Evolutionary conservation across 345 rosid genomes (phyloP), one percentile per base, ranked within the genome.

Genomic region (Arabidopsis arenosa): DNA sequence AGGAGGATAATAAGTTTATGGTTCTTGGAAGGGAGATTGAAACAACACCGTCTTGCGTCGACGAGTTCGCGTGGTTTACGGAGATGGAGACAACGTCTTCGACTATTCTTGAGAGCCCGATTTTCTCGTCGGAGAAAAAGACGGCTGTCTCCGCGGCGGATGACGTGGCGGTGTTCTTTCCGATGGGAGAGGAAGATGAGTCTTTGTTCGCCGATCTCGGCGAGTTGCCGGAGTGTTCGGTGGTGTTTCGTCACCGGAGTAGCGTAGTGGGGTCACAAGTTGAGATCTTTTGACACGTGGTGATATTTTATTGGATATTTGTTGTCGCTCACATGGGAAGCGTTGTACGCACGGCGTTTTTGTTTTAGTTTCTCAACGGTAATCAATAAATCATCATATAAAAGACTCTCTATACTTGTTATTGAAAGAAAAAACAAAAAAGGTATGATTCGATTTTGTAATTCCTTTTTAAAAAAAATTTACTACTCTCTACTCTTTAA

Each of bases 151-250:
- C 72, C 15, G 81, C 66, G 6, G 62, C 72, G 41, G 64, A 73
- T 6, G 96, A 90, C 75, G 30, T 84, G 73, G 84, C 85, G 8
- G 65, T 90, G 86, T 84, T 82, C 70, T 86, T 90, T 43, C 89
- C 90, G 32, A 79, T 87, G 83, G 64, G 89, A 32, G 92, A 87
- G 49, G 95, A 93, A 78, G 99, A 96, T 66, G 99, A 96, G 85
- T 90, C 90, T 35, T 68, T 96, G 77, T 93, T 90, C 79, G 98
- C 98, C 52, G 99, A 93, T 82, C 98, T 96, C 9, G 99, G 85
- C 3, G 99, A 95, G 89, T 80, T 96, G 80, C 99, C 99, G 79
- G 99, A 96, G 88, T 96, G 89, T 52, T 86, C 97, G 48, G 53
- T 85, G 73, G 98, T 93, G 60, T 88, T 95, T 64, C 75, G 92